Conservation (phyloP, 345 rosid genomes). For the Lumnitzera racemosa region DNA sequence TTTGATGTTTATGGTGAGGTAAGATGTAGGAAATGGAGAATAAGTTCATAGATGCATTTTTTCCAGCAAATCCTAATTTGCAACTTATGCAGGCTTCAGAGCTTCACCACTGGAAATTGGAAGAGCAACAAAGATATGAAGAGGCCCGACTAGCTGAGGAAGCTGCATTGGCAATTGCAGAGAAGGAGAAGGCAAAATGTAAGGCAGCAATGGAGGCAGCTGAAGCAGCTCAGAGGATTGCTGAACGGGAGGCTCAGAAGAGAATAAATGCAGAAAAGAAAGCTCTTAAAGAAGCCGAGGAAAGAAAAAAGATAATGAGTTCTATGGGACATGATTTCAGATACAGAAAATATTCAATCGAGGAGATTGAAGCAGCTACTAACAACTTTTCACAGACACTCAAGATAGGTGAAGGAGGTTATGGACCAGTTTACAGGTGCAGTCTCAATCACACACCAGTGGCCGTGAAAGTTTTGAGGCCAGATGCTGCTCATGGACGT, state of each 20-base stretch:
- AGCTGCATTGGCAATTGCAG: constrained; percentile 48
- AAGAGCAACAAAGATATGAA: constrained; percentile 38
- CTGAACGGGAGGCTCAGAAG: constrained; percentile 53
- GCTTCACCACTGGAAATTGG: constrained; percentile 49
- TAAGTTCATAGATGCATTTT: background rate
- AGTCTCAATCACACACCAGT: constrained; percentile 64
- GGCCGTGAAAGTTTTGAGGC: constrained; percentile 76
- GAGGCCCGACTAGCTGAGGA: constrained; percentile 48
- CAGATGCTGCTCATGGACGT: constrained; percentile 83
- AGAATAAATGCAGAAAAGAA: constrained; percentile 41
- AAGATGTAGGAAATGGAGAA: too few relatives aligned
- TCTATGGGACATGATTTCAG: constrained; percentile 24
- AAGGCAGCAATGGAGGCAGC: constrained; percentile 57
- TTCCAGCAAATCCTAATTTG: background rate
- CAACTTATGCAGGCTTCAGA: constrained; percentile 38
- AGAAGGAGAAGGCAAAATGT: constrained; percentile 54
- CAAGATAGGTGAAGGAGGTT: constrained; percentile 95
- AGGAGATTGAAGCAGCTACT: constrained; percentile 77
- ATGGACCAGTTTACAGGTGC: constrained; percentile 74
- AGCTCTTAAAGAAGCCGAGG: constrained; percentile 23
- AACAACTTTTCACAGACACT: constrained; percentile 36
- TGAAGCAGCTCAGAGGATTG: constrained; percentile 40
- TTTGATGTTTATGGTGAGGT: too few relatives aligned
- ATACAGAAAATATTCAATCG: constrained; percentile 57
- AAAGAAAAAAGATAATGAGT: constrained; percentile 18